Evolutionary conservation across 176 grass and related monocot species (phyloP).

Genomic region (Alopecurus myosuroides): DNA sequence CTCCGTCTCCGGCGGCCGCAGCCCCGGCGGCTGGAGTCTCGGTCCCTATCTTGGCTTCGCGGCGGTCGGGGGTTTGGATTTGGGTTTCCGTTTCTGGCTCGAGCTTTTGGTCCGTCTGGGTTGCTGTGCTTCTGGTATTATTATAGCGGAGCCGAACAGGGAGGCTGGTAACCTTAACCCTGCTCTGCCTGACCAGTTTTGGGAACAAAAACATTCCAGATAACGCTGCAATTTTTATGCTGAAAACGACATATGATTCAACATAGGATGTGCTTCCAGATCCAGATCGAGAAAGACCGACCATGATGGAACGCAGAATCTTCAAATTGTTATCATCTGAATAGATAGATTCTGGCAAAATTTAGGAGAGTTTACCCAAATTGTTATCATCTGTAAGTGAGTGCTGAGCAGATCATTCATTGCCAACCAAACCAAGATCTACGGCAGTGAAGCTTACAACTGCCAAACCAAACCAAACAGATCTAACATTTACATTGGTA

Average conservation of each 20-base stretch:
- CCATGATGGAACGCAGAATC: not conserved
- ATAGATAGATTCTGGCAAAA: too few species aligned
- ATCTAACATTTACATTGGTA: not conserved
- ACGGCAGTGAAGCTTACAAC: not conserved
- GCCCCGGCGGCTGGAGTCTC: constrained; percentile 28
- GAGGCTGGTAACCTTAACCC: not conserved
- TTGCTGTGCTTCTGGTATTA: not conserved
- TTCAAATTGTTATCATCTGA: too few species aligned
- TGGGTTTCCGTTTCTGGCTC: constrained; percentile 12
- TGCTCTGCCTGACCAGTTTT: not conserved
- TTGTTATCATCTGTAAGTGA: too few species aligned
- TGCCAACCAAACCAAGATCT: not conserved
- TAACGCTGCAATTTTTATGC: not conserved
- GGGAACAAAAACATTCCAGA: not conserved
- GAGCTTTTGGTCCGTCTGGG: not conserved
- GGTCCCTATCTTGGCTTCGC: constrained; percentile 42
- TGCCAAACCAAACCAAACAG: not conserved
- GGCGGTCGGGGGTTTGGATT: constrained; percentile 4
- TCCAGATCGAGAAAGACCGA: not conserved
- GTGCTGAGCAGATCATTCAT: not conserved
- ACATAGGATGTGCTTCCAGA: not conserved
- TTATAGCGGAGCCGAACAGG: not conserved
- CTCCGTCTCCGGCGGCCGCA: not conserved
- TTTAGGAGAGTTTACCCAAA: too few species aligned
- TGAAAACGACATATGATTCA: not conserved